Evolutionary conservation across 768 basidiomycete genomes (phyloP).

Genomic region (Cubamyces sp.): DNA sequence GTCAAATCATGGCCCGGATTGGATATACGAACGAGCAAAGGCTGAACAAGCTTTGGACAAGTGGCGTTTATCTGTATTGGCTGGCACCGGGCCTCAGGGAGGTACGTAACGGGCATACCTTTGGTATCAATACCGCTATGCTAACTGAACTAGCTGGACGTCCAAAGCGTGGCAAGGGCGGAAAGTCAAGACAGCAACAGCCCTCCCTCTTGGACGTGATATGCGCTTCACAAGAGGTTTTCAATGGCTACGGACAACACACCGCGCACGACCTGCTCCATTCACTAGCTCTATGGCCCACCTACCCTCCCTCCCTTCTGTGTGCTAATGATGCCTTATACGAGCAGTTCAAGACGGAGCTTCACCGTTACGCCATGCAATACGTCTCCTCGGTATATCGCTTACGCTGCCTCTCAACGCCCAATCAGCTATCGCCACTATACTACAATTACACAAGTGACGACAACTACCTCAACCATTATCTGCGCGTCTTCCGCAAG

Average conservation of each 20-base stretch:
- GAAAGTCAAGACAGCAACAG: background rate
- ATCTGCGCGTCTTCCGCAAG: background rate
- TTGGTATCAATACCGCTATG: no score
- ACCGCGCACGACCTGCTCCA: slow-evolving; percentile 2
- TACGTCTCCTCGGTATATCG: background rate
- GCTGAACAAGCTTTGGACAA: background rate
- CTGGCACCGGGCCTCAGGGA: background rate
- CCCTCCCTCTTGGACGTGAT: background rate
- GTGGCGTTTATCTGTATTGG: background rate
- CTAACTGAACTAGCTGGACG: no score
- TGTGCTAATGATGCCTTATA: background rate
- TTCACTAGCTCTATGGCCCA: background rate
- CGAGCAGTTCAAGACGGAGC: background rate
- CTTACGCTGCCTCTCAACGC: background rate
- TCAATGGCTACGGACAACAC: slow-evolving; percentile 9
- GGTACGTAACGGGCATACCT: no score
- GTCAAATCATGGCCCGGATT: background rate
- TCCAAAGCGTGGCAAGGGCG: background rate
- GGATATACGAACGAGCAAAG: background rate
- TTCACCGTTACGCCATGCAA: background rate
- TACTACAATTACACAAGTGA: background rate
- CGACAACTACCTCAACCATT: background rate
- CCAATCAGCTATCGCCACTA: background rate
- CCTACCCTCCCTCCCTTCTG: background rate
- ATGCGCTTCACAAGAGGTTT: background rate